Evolutionary conservation across 2,329 filamentous ascomycete species (phyloP).

Genomic region (Alternaria sp.): DNA sequence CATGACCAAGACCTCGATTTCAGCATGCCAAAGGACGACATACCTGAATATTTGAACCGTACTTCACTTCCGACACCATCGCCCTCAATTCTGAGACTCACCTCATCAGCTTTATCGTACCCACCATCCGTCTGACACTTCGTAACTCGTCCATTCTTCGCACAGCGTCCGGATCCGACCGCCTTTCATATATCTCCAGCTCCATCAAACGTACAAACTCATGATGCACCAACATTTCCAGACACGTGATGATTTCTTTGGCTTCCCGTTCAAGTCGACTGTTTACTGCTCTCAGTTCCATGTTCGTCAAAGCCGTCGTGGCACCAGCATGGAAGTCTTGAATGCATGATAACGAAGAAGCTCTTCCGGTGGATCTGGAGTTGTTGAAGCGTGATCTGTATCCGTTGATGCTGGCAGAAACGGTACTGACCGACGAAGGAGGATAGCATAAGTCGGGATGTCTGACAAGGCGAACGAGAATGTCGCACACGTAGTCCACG

Average conservation of each 20-base stretch:
- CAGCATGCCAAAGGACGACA: not conserved
- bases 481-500: not conserved
- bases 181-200: not conserved
- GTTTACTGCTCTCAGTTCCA: not conserved
- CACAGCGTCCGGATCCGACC: not conserved
- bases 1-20: not conserved
- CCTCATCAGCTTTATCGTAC: not conserved
- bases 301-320: not conserved
- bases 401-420: not conserved
- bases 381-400: not conserved
- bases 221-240: not conserved
- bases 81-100: not conserved
- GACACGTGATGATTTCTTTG: not conserved
- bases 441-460: not conserved
- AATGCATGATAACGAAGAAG: not conserved
- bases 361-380: not conserved
- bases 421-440: not conserved
- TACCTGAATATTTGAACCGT: not conserved
- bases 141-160: not conserved
- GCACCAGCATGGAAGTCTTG: not conserved
- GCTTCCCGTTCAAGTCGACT: not conserved
- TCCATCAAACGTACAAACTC: not conserved
- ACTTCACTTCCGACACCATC: not conserved
- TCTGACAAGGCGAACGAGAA: not conserved
- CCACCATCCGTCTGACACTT: not conserved